Evolutionary conservation across 2,329 filamentous ascomycete species (phyloP), one percentile per base, ranked within the genome.

Genomic region (Exophiala phaeomuriformis): DNA sequence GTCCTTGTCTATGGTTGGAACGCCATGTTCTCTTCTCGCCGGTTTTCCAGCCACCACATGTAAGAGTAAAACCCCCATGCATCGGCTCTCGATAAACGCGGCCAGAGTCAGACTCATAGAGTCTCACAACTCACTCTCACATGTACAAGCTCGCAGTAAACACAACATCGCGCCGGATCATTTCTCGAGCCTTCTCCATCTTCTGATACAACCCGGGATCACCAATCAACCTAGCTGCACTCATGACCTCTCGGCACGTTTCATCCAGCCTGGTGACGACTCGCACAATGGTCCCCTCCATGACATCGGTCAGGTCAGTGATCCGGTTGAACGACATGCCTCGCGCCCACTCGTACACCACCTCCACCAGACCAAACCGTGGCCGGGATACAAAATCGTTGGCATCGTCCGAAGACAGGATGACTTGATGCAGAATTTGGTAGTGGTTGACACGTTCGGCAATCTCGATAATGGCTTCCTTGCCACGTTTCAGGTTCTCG

Each of bases 291-390:
- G 93, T 97, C 1, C 93, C 93, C 71, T 98, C 93, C 64, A 97
- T 82, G 53, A 98, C 90, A 68, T 97, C 91, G 5, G 93, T 98
- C 66, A 98, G 73, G 61, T 91, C 87, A 0, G 91, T 97, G 62
- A 98, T 98, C 61, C 93, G 91, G 72, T 94, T 95, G 77, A 98
- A 98, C 49, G 88, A 91, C 89, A 97, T 97, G 29, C 93, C 93
- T 47, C 89, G 78, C 6, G 93, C 93, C 93, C 93, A 98, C 70
- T 98, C 93, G 68, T 97, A 96, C 33, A 98, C 94, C 0, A 98
- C 93, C 70, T 98, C 93, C 68, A 95, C 90, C 52, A 98, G 79
- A 1, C 91, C 93, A 67, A 98, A 98, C 6, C 91, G 81, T 1
- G 90, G 89, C 51, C 85, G 80, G 55, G 83, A 89, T 35, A 88